Base-by-base conservation (phyloP, 495 filamentous ascomycete species). In the Xylaria longipes region DNA sequence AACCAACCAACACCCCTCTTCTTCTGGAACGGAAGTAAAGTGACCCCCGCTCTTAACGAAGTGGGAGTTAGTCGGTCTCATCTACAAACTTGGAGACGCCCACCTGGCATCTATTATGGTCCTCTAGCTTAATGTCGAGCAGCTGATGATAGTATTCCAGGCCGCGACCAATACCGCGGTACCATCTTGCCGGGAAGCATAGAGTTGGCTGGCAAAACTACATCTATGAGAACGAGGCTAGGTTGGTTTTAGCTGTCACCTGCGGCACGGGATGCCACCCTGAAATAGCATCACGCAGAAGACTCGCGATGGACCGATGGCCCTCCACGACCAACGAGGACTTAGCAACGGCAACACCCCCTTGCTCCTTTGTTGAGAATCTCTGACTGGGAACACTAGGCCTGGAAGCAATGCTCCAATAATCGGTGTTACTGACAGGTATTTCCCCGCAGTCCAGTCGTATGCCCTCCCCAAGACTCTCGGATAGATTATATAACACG, bases 401-500 rank as follows among this genome's bases (percentile, higher is more conserved):
- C 11, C 25, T 56, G 48, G 61, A 65, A 58, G 52, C 46, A 46
- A 37, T 58, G 52, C 70, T 58, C 73, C 75, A 76, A 72, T 65
- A 73, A 68, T 79, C 75, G 75, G 73, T 76, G 75, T 77, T 77
- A 77, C 75, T 77, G 65, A 64, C 15, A 63, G 69, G 75, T 78
- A 78, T 78, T 78, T 78, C 75, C 69, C 77, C 77, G 77, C 77
- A 77, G 57, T 75, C 72, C 48, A 77, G 68, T 70, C 45, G 70
- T 65, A 77, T 68, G 69, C 62, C 73, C 67, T 72, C 73, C 71
- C 75, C 71, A 75, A 69, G 69, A 73, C 65, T 43, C 17, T 64
- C 37, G 33, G 57, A 50, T 70, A 65, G 27, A 62, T 71, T 20
- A 71, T 65, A 29, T 65, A 57, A 57, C 61, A 46, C 25, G 50